Evolutionary conservation across 2,329 filamentous ascomycete species (phyloP), one percentile per base, ranked within the genome.

Genomic region (Ophiosphaerella narmari): DNA sequence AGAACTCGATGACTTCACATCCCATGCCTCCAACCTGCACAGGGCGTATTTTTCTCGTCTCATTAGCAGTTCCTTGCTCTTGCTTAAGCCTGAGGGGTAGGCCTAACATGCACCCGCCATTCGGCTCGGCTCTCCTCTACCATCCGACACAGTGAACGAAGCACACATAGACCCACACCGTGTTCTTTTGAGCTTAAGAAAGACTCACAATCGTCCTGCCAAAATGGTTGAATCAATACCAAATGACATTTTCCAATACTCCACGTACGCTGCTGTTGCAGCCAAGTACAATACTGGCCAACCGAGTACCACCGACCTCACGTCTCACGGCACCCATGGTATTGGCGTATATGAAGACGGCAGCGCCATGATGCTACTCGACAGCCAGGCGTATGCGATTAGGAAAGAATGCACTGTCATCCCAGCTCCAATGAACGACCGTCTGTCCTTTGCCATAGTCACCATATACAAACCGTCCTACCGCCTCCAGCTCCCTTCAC

Each of bases 211-310:
- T 21, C 21, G 16, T 9, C 33, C 6, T n/a, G 29, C 29, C 21
- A 63, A 34, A 23, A 75, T 75, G 74, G 65, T 68, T 39, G 64
- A 60, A 46, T 71, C 72, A 23, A 74, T 75, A 23, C 75, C 75
- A 32, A 77, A 77, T 65, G 75, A 77, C 57, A 73, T 77, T 54
- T 77, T 74, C 55, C 75, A 77, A 50, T 77, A 72, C 64, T 75
- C 74, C 29, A 70, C 74, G 18, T 60, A 59, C 26, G 63, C 71
- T 9, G 75, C 75, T 18, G 67, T 71, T 45, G 63, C 65, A 9
- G 63, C 67, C 12, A 73, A 73, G 12, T 72, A 76, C 41, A 68
- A 61, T 32, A 63, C 53, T 31, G 65, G 65, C 58, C 53, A 74
- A 58, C 59, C 74, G 54, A 31, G 69, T 58, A 45, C 71, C 54